Evolutionary conservation across 257 asterid species (phyloP), one percentile per base, ranked within the genome.

Genomic region (Primulina tabacum): DNA sequence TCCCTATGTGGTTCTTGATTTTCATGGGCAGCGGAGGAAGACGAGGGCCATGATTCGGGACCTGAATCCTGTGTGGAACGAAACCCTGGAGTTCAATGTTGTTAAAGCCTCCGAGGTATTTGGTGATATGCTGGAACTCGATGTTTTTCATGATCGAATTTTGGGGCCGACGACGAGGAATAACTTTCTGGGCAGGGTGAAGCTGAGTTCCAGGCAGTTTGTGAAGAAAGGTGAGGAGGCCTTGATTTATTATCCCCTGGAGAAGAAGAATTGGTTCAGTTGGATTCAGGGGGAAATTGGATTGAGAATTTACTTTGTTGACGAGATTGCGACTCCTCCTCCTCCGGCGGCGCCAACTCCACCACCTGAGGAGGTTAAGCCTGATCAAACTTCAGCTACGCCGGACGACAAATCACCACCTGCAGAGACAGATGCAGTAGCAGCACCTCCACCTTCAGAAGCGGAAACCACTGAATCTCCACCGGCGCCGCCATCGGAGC

Each of bases 181-280:
- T 73, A 86, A 92, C 34, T 89, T 88, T 53, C 87, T 92, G 0
- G 96, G 98, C 34, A 69, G 94, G 38, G 77, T 89, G 34, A 76
- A 79, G 78, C 79, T 92, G 76, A 80, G 72, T 33, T 81, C 98
- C 12, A 5, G 65, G 2, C 98, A 92, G 82, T 89, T 92, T 33
- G 98, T 89, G 55, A 89, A 81, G 86, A 88, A 82, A 80, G 98
- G 98, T 2, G 96, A 92, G 70, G 98, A 92, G 76, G 98, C 96
- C 0, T 65, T 92, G 81, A 92, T 92, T 12, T 88, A 85, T 30
- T 89, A 92, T 30, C 89, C 94, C 11, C 76, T 92, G 73, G 94
- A 88, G 80, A 92, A 85, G 81, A 92, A 86, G 84, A 29, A 73
- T 56, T 62, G 82, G 50, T 21, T 89, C 14, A 85, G 84, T 62